Conservation (phyloP, 495 filamentous ascomycete genomes). For the Neurospora sp. region DNA sequence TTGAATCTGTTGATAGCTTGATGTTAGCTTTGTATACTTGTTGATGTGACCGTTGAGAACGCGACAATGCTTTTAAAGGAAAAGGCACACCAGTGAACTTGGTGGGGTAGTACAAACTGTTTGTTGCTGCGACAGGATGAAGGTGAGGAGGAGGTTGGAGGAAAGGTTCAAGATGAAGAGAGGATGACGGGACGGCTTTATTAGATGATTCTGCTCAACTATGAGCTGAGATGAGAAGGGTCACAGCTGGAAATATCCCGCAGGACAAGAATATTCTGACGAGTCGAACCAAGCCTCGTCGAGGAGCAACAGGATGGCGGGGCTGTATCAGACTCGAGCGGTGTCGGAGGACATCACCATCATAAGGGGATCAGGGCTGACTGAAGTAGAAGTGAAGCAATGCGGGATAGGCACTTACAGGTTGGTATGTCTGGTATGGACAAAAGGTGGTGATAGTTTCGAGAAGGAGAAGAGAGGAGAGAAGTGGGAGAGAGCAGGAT, state of each 20-base stretch:
- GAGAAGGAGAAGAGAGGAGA: background rate
- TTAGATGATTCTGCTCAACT: conserved; percentile 18
- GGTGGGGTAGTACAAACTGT: background rate
- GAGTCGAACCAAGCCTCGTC: background rate
- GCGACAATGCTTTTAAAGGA: background rate
- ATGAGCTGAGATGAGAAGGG: background rate
- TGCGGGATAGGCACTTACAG: background rate
- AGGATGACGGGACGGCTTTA: background rate
- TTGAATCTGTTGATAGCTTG: conserved; percentile 23
- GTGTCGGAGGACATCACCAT: background rate
- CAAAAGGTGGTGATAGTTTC: background rate
- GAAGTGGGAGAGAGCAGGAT: background rate
- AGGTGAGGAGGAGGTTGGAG: background rate
- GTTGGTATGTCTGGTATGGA: conserved; percentile 7
- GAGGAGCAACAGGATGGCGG: background rate
- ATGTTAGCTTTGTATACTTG: background rate
- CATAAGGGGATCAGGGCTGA: background rate
- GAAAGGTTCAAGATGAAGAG: background rate
- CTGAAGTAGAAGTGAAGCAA: background rate
- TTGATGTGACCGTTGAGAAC: background rate
- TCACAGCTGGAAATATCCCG: conserved; percentile 13
- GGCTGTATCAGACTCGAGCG: background rate
- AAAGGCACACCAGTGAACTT: background rate
- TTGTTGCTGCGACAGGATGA: conserved; percentile 2
- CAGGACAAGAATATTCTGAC: conserved; percentile 3